phyloP scores from a whole-genome alignment of 495 filamentous ascomycete species.

The Penicillium simplicissimum region DNA sequence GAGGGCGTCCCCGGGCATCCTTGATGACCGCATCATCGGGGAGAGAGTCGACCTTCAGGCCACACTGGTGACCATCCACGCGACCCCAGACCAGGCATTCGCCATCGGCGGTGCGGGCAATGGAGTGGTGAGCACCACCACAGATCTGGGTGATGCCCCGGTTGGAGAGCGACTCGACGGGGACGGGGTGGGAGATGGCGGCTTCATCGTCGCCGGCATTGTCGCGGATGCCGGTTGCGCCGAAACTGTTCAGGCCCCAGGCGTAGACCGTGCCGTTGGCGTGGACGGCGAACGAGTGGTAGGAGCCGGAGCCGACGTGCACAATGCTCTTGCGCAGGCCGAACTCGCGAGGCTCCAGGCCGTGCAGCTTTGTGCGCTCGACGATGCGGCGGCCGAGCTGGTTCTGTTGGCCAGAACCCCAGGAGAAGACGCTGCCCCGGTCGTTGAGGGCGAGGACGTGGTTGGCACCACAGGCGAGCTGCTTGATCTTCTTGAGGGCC shows the following conservation, averaged over 20 bases:
- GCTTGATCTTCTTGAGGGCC: conserved; percentile 56
- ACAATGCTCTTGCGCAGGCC: conserved; percentile 61
- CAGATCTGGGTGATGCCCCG: conserved; percentile 47
- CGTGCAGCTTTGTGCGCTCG: conserved; percentile 53
- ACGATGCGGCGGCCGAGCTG: conserved; percentile 65
- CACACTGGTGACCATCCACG: conserved; percentile 58
- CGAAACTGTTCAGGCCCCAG: conserved; percentile 89
- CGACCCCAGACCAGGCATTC: conserved; percentile 62
- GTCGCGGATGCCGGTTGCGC: conserved; percentile 70
- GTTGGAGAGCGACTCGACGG: conserved; percentile 58
- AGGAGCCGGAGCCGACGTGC: conserved; percentile 54
- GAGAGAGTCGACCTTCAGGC: conserved; percentile 52
- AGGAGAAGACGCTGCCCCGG: conserved; percentile 58
- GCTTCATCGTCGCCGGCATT: conserved; percentile 67
- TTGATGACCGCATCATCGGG: conserved; percentile 51
- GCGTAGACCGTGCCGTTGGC: conserved; percentile 68
- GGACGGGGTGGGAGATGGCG: conserved; percentile 56
- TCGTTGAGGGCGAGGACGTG: conserved; percentile 62
- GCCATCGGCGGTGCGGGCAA: conserved; percentile 54
- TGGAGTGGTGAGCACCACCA: conserved; percentile 61
- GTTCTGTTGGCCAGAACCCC: conserved; percentile 64
- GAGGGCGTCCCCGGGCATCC: conserved; percentile 48
- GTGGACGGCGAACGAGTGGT: conserved; percentile 73
- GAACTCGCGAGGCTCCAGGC: conserved; percentile 68
- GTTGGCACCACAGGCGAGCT: conserved; percentile 59